Percentiles rank a stretch among this genome's conserved stretches.
These are phyloP conservation scores for Fomitopsis serialis DNA, from an alignment of 768 basidiomycete species.

Conservation along the genomic window DNA sequence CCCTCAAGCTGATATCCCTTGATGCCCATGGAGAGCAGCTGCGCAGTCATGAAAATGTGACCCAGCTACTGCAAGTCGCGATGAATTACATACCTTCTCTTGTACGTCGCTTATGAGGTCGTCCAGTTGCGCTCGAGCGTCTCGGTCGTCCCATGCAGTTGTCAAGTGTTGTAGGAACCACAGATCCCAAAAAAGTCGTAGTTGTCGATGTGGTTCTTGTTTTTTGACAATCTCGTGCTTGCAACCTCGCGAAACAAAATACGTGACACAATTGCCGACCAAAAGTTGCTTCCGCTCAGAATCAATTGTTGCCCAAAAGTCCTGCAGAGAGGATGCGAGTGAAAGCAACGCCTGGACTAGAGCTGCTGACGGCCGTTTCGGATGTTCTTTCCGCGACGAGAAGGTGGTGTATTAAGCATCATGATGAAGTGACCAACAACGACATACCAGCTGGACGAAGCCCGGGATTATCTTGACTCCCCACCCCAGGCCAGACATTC, in stretches of 20 bases:
- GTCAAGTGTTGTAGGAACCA: constrained; percentile 11
- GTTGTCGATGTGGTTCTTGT: not conserved
- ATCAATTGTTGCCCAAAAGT: constrained; percentile 45
- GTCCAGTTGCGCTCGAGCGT: constrained; percentile 1
- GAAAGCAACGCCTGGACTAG: constrained; percentile 51
- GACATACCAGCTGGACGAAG: not conserved
- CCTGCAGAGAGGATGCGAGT: constrained; percentile 48
- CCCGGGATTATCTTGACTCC: not conserved
- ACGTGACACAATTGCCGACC: constrained; percentile 14
- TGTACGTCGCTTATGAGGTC: not conserved
- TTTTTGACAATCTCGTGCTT: not conserved
- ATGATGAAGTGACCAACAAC: not conserved
- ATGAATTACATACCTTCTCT: constrained; percentile 6
- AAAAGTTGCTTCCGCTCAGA: constrained; percentile 7
- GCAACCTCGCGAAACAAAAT: not conserved
- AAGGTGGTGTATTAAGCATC: not conserved
- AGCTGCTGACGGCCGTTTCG: constrained; percentile 42
- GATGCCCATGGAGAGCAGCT: not conserved
- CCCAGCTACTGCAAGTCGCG: not conserved
- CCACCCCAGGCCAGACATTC: constrained; percentile 2
- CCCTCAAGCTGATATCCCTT: constrained; percentile 1
- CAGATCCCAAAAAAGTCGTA: constrained; percentile 13
- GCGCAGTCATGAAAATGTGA: constrained; percentile 1
- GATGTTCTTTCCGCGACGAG: not conserved
- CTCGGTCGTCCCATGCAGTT: constrained; percentile 6